Evolutionary conservation across 352 stramenopile genomes (phyloP), one percentile per base, ranked within the genome.

Genomic region (Pseudoperonospora humuli): DNA sequence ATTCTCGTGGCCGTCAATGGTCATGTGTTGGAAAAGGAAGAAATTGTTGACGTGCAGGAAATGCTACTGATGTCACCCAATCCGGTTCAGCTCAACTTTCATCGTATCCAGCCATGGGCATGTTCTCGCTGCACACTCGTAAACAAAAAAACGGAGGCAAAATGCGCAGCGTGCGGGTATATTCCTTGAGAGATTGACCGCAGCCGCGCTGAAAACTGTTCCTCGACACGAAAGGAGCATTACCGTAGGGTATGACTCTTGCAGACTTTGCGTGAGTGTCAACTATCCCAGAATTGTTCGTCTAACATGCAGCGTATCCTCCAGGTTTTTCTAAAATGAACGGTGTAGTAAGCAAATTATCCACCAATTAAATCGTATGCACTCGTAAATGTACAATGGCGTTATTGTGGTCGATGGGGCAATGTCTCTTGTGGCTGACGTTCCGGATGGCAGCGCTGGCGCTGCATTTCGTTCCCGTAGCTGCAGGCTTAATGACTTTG

Each of bases 51-150:
- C 13, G 70, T 86, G 14, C 51, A 88, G 45, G 77, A 90, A 50
- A 65, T 72, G 61, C 63, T 92, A 2, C 42, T 75, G 41, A 89
- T 80, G 45, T 67, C 77, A 6, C 53, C 71, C 5, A 87, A 83
- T 38, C 76, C 77, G 0, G 73, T 92, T 23, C 60, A 61, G 19
- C 71, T 92, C 10, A 63, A 55, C 17, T 88, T 92, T 39, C 57
- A 77, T 43, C 76, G 77, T 26, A 51, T 66, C 9, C 54, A 78
- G 33, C 48, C 64, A 10, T 92, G 80, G 80, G 45, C 67, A 25
- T 92, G 80, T 60, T 61, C 67, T 41, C 64, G 64, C 3, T 92
- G 80, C 49, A 92, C 80, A n/a, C 67, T 92, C 2, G 39, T 82
- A 8, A 92, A 92, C 45, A 48, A 72, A 14, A 17, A 41, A 0